Conservation (phyloP, 805 yeast species). For the Torulaspora maleeae region DNA sequence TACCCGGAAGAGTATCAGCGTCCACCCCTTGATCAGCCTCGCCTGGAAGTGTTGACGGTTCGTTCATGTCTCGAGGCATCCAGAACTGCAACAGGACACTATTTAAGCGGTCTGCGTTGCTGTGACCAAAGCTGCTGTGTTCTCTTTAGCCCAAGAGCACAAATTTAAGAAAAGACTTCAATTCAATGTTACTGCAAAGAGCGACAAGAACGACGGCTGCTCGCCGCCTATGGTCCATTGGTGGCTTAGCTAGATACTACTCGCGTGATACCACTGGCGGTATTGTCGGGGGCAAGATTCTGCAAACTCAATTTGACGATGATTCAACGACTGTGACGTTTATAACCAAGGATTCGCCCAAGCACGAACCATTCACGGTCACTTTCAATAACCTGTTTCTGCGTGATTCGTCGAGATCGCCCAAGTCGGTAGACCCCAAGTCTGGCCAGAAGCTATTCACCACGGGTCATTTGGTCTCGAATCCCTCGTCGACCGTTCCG, state of each 20-base stretch:
- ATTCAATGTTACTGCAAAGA: constrained; percentile 2
- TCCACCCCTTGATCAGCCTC: constrained; percentile 4
- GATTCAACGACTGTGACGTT: constrained; percentile 28
- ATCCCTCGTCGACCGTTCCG: constrained; percentile 36
- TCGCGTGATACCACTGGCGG: not conserved
- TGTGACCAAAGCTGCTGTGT: not conserved
- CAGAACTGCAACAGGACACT: not conserved
- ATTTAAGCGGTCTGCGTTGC: not conserved
- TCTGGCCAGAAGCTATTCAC: constrained; percentile 62
- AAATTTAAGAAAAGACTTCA: not conserved
- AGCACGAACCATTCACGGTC: constrained; percentile 27
- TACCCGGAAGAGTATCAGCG: constrained; percentile 7
- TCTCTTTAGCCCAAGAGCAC: not conserved
- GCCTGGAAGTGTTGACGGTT: not conserved
- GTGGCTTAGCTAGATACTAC: not conserved
- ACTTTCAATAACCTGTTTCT: constrained; percentile 51
- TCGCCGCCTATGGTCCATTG: not conserved
- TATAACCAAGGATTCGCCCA: constrained; percentile 14
- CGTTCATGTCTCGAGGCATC: not conserved
- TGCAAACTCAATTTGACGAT: constrained; percentile 14
- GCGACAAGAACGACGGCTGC: not conserved
- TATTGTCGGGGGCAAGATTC: constrained; percentile 8
- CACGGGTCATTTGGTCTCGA: constrained; percentile 45
- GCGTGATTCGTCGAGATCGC: constrained; percentile 56
- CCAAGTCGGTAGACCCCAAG: constrained; percentile 47